Base-by-base conservation (phyloP, 2,329 filamentous ascomycete species). In the Epichloe sp. region DNA sequence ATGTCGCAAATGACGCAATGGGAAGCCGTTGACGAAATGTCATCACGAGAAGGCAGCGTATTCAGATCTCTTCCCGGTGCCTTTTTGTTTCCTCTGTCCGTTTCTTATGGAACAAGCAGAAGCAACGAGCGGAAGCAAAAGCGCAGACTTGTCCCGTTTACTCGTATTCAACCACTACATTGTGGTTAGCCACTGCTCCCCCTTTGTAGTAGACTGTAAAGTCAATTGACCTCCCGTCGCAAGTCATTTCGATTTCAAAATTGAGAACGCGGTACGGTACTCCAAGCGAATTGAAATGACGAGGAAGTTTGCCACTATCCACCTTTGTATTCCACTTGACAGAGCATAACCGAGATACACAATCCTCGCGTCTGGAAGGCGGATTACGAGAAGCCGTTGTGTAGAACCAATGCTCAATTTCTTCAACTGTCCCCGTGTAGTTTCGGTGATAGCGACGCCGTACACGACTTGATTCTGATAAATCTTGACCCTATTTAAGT, bases 121-220 rank as follows among this genome's bases (percentile, higher is more conserved):
- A 19, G 5, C 19, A 26, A 8, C 7, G 26, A 26, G 26, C 26
- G 7, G 8, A 31, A 31, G 26, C 0, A 31, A 31, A 21, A 19
- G 5, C 19, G 23, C 19, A 14, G 17, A 19, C 2, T 10, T 7
- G 3, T 10, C 21, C 14, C 23, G 3, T 38, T 38, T 15, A 47
- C 14, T 45, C 34, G 17, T 52, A 52, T 8, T 52, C 47, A 34
- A 52, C 46, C 10, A 31, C 5, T 2, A 52, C 21, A 3, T n/a
- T 36, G 15, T 42, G 46, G 15, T 46, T 19, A 15, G 47, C 50
- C 14, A 52, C 47, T 6, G 40, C 40, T 17, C 37, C 4, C 4
- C 45, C n/a, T 3, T 46, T 17, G 42, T 45, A 49, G 42, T 45
- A 45, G 11, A 52, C 35, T 2, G 46, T 47, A 36, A 52, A 52